Evolutionary conservation across 352 stramenopile species (phyloP), one percentile per base, ranked within the genome.

Genomic region (Peronospora belbahrii): DNA sequence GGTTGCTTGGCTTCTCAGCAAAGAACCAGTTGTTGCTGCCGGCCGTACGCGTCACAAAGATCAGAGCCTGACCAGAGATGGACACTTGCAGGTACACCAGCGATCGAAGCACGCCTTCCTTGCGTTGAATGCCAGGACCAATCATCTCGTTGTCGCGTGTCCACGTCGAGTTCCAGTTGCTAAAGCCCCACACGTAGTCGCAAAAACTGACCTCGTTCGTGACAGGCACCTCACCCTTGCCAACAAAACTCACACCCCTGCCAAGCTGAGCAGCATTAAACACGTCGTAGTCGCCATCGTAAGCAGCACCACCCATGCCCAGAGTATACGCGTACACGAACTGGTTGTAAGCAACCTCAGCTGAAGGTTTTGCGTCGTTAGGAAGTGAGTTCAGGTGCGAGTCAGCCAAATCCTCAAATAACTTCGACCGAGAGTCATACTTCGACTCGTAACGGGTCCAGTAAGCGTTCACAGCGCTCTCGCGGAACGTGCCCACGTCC

Each of bases 11-110:
- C 50, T 74, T 74, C 48, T 84, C 72, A 18, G 64, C 57, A 50
- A 86, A 84, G 56, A 75, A 86, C 74, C 74, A 86, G 48, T 74
- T 83, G 72, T 86, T 86, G 56, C 66, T 73, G 37, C 74, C 74
- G 27, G 70, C 71, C 9, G 74, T 84, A 60, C 74, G 74, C 24
- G 74, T 86, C 19, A 86, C 70, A 52, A 86, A 86, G 46, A 86
- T 86, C 46, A 86, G 40, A 38, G 74, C 74, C 56, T 86, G 74
- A 17, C 74, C 74, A 7, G 74, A 86, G 48, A 86, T 84, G 10
- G 71, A 84, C 52, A 86, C 74, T 44, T 86, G 74, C 50, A 70
- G 65, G 58, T 86, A 86, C 18, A 86, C 60, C 27, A 86, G 35
- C 65, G 67, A 74, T 39, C 74, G 74, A 5, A 86, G 49, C 50